A percentile compares a stretch with the other conserved stretches of the same genome.
phyloP scores from a whole-genome alignment of 495 filamentous ascomycete species.

The Penicillium chermesinum region DNA sequence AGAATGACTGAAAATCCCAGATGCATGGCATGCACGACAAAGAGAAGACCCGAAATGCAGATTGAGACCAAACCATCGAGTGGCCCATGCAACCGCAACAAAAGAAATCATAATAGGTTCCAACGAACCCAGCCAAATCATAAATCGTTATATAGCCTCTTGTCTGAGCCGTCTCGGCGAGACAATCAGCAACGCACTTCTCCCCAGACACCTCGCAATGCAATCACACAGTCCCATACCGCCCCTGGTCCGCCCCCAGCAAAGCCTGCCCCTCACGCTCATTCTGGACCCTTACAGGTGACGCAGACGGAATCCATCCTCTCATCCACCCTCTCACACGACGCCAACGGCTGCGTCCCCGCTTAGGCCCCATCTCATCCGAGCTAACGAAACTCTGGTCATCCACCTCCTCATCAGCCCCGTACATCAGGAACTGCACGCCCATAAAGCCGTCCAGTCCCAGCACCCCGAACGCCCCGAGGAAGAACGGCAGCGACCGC shows the following conservation, averaged over 20 bases:
- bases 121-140: not conserved
- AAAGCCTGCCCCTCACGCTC: constrained; percentile 28
- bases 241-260: constrained; percentile 25
- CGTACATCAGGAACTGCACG: constrained; percentile 60
- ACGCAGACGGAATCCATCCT: constrained; percentile 56
- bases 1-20: not conserved
- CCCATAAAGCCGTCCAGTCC: constrained; percentile 61
- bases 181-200: not conserved
- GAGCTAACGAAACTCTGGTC: constrained; percentile 15
- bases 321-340: constrained; percentile 64
- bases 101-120: no score
- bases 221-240: constrained; percentile 31
- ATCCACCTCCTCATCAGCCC: constrained; percentile 34
- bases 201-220: no score
- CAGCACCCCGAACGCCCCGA: constrained; percentile 67
- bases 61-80: not conserved
- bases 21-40: not conserved
- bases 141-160: not conserved
- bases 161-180: not conserved
- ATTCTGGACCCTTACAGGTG: constrained; percentile 18
- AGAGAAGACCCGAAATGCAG: not conserved
- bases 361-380: constrained; percentile 31
- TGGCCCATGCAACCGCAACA: not conserved
- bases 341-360: constrained; percentile 45
- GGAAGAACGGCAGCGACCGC: constrained; percentile 61